Evolutionary conservation across 2,329 filamentous ascomycete species (phyloP), one percentile per base, ranked within the genome.

Genomic region (Aureobasidium subglaciale): DNA sequence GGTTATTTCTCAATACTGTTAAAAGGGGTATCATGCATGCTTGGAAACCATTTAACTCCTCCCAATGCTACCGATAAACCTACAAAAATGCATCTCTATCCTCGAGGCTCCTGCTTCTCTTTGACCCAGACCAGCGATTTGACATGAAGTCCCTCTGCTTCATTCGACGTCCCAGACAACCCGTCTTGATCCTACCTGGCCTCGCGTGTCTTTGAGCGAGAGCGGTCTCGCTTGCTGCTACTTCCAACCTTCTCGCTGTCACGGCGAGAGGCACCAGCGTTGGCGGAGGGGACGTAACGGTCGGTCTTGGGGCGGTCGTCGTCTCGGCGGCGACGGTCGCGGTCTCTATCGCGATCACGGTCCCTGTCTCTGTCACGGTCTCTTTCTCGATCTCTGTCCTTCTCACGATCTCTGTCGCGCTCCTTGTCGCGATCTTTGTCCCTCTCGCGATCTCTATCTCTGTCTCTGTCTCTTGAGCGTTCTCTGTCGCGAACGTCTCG

Each of bases 301-400:
- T 53, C 49, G 18, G 30, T 13, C 5, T 27, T 55, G 20, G 50
- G 50, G 13, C 50, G 25, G 29, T 43, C 38, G n/a, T 45, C 50
- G 20, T 55, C 40, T 20, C 50, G 22, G 20, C 54, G 54, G 41
- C 34, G 42, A 2, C 54, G 42, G 18, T 64, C 63, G 7, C 64
- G 55, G 24, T 57, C 64, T 38, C 64, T 58, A 24, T 63, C 64
- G n/a, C 65, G 62, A 7, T 67, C 64, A 10, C 66, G 62, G 1
- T 69, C 62, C 29, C 56, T 54, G n/a, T 56, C 56, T 25, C 49
- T 71, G 67, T 13, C 70, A 67, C 16, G 68, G 63, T 75, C 73
- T 10, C 71, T 65, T 35, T 73, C 71, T 7, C 71, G 65, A 8
- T 61, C 60, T 29, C 65, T 61, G 5, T 67, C 67, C 3, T 69